Evolutionary conservation across 345 rosid species (phyloP).

Genomic region (Aegle marmelos): DNA sequence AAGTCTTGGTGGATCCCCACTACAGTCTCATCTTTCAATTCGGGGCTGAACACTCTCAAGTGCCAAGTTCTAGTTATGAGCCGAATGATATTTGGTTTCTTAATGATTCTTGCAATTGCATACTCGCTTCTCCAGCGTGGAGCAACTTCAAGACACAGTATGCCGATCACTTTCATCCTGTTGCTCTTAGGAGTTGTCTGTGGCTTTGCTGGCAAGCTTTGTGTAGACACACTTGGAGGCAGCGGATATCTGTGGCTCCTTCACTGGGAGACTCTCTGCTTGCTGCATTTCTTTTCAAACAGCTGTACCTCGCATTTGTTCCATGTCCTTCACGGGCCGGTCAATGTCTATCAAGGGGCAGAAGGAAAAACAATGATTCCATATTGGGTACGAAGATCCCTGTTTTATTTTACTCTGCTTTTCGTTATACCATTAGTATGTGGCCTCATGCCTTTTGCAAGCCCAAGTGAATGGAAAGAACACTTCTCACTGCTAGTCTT

Average conservation of each 20-base stretch:
- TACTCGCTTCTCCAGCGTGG: conserved; percentile 68
- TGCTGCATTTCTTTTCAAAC: conserved; percentile 58
- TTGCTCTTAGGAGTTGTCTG: conserved; percentile 63
- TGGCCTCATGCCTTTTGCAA: conserved; percentile 75
- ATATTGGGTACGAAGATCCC: conserved; percentile 55
- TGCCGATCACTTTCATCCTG: conserved; percentile 70
- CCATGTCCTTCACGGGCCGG: conserved; percentile 51
- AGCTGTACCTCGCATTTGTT: conserved; percentile 41
- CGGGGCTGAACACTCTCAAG: conserved; percentile 37
- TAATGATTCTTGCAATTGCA: conserved; percentile 55
- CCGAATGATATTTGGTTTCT: conserved; percentile 60
- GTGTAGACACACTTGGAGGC: conserved; percentile 87
- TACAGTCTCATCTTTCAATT: conserved; percentile 47
- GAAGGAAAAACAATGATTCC: conserved; percentile 31
- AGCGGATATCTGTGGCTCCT: conserved; percentile 66
- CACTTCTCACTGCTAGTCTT: conserved; percentile 35
- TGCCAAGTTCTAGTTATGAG: conserved; percentile 65
- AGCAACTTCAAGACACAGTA: conserved; percentile 48
- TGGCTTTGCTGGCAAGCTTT: conserved; percentile 73
- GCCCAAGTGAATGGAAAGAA: conserved; percentile 62
- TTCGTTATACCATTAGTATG: conserved; percentile 57
- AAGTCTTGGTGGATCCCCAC: conserved; percentile 76
- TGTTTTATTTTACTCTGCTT: conserved; percentile 41
- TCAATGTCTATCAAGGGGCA: conserved; percentile 25
- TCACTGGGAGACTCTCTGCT: conserved; percentile 70